Evolutionary conservation across 2,329 filamentous ascomycete genomes (phyloP).

Genomic region (Salinomyces thailandicus): DNA sequence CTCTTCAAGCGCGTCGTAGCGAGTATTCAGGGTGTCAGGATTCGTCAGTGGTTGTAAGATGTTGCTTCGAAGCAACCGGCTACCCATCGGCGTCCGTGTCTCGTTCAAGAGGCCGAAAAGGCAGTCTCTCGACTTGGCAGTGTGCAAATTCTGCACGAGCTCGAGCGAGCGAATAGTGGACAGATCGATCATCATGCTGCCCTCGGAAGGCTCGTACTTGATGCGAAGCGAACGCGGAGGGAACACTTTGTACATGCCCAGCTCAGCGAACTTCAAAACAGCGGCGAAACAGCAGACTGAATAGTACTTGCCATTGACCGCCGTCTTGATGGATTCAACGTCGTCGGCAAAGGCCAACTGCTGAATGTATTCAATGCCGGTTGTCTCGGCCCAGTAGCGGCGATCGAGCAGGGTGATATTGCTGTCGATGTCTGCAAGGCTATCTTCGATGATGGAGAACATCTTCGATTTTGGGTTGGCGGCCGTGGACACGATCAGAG

Average conservation of each 20-base stretch:
- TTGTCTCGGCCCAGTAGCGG: slow-evolving; percentile 70
- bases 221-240: slow-evolving; percentile 72
- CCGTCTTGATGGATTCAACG: slow-evolving; percentile 67
- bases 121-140: slow-evolving; percentile 66
- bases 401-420: slow-evolving; percentile 58
- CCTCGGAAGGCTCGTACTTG: slow-evolving; percentile 76
- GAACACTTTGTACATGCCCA: slow-evolving; percentile 58
- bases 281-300: slow-evolving; percentile 77
- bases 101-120: slow-evolving; percentile 78
- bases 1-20: slow-evolving; percentile 78
- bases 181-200: slow-evolving; percentile 91
- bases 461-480: slow-evolving; percentile 63
- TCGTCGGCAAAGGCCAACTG: slow-evolving; percentile 72
- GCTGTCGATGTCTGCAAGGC: slow-evolving; percentile 49
- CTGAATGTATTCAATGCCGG: slow-evolving; percentile 67
- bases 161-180: slow-evolving; percentile 80
- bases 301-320: slow-evolving; percentile 74
- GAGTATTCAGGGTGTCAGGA: slow-evolving; percentile 52
- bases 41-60: slow-evolving; percentile 82
- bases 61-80: slow-evolving; percentile 69
- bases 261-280: slow-evolving; percentile 74
- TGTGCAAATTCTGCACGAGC: slow-evolving; percentile 75
- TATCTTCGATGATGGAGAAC: slow-evolving; percentile 62
- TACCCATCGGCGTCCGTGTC: slow-evolving; percentile 80
- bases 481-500: slow-evolving; percentile 66